phyloP scores from a whole-genome alignment of 805 yeast species.

The Brettanomyces naardenensis region DNA sequence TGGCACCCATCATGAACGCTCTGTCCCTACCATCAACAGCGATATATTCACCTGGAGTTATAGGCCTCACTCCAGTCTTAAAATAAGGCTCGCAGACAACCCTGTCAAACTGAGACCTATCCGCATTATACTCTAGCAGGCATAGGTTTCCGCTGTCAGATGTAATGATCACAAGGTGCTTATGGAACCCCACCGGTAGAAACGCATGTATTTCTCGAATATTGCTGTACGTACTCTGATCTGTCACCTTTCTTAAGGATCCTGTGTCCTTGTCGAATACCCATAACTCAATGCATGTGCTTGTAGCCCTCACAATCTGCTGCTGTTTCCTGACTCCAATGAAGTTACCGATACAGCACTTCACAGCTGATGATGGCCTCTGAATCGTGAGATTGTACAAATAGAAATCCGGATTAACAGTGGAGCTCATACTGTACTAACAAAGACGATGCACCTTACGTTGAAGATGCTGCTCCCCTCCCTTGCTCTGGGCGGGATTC shows the following conservation, averaged over 20 bases:
- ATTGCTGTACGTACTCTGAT: slow-evolving; percentile 48
- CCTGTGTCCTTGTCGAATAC: slow-evolving; percentile 50
- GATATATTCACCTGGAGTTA: slow-evolving; percentile 68
- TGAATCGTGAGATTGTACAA: slow-evolving; percentile 70
- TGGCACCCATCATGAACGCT: slow-evolving; percentile 60
- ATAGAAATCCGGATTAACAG: slow-evolving; percentile 30
- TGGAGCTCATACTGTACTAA: slow-evolving; percentile 9
- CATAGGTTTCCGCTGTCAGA: slow-evolving; percentile 76
- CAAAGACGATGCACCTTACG: background rate
- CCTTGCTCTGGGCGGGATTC: too few relatives aligned
- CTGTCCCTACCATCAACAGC: slow-evolving; percentile 66
- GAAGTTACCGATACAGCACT: slow-evolving; percentile 64
- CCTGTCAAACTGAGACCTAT: slow-evolving; percentile 26
- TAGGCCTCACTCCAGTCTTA: slow-evolving; percentile 67
- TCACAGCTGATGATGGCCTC: slow-evolving; percentile 44
- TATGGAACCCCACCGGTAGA: slow-evolving; percentile 42
- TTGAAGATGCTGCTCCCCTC: too few relatives aligned
- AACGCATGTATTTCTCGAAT: slow-evolving; percentile 47
- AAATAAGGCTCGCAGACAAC: slow-evolving; percentile 57
- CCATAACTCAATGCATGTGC: slow-evolving; percentile 47
- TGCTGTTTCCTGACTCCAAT: slow-evolving; percentile 46
- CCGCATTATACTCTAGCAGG: slow-evolving; percentile 28
- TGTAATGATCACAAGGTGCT: slow-evolving; percentile 56
- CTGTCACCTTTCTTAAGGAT: slow-evolving; percentile 33
- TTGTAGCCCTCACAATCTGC: slow-evolving; percentile 52